Conservation (phyloP, 176 grass and related monocot species). For the Oryza meridionalis region DNA sequence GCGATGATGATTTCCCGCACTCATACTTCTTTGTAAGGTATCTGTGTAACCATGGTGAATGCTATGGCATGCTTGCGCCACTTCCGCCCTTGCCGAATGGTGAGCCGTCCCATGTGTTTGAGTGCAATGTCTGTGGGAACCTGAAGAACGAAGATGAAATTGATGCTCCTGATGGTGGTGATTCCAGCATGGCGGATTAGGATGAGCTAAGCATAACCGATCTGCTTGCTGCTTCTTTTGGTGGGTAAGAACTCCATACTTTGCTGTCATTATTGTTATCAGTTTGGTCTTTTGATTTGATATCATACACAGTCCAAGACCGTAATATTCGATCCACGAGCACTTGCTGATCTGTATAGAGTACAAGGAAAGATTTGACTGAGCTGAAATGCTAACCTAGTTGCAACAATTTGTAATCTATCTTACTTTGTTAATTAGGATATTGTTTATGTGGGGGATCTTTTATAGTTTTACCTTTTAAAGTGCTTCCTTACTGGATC, state of each 20-base stretch:
- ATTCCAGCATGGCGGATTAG: slow-evolving; percentile 46
- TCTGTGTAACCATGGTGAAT: slow-evolving; percentile 65
- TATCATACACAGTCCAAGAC: neutral
- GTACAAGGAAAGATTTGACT: neutral
- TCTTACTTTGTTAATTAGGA: neutral
- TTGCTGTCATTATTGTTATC: neutral
- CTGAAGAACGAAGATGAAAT: slow-evolving; percentile 54
- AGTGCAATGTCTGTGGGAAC: slow-evolving; percentile 76
- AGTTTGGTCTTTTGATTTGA: neutral
- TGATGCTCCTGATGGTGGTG: slow-evolving; percentile 31
- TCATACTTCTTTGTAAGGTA: slow-evolving; percentile 78
- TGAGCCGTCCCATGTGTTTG: slow-evolving; percentile 53
- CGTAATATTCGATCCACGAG: neutral
- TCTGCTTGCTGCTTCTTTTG: slow-evolving; percentile 15
- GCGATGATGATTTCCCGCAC: slow-evolving; percentile 54
- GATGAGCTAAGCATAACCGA: neutral
- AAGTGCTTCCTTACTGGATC: neutral
- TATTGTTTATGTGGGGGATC: neutral
- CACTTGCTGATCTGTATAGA: neutral
- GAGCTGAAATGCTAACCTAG: neutral
- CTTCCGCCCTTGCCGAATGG: slow-evolving; percentile 61
- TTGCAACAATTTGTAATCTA: neutral
- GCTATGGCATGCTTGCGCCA: slow-evolving; percentile 74
- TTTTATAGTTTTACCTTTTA: neutral
- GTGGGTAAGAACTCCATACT: slow-evolving; percentile 10